Evolutionary conservation across 2,329 filamentous ascomycete genomes (phyloP).

Genomic region (Grosmannia clavigera): DNA sequence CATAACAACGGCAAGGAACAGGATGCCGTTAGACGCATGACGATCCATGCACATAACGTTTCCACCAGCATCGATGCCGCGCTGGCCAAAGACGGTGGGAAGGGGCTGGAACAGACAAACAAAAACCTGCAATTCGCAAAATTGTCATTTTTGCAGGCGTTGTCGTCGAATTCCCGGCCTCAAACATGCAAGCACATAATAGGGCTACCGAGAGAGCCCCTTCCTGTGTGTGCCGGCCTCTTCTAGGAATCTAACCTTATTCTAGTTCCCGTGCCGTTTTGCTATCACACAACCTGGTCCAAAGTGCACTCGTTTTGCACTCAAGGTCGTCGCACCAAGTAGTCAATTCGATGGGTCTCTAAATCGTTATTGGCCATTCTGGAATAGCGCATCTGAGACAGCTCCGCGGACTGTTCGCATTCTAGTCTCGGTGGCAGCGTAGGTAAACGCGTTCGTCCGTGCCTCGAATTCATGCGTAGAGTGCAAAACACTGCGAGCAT

Average conservation of each 20-base stretch:
- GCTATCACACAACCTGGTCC: background rate
- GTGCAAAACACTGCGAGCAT: background rate
- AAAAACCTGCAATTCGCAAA: too few species aligned
- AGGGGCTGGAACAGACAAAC: background rate
- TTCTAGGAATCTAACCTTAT: too few species aligned
- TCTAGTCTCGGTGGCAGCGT: background rate
- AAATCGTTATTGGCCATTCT: background rate
- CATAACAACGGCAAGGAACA: background rate
- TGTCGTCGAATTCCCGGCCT: too few species aligned
- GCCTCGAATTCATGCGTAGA: background rate
- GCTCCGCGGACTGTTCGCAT: too few species aligned
- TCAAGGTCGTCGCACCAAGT: background rate
- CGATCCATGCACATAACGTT: background rate
- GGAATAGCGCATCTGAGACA: background rate
- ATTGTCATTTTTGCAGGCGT: too few species aligned
- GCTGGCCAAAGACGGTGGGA: background rate
- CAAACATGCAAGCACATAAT: too few species aligned
- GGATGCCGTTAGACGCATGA: background rate
- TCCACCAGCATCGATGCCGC: background rate
- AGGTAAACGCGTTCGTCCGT: background rate
- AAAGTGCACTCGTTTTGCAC: background rate
- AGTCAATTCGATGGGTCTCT: background rate
- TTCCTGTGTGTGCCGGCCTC: too few species aligned
- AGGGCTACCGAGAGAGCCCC: too few species aligned
- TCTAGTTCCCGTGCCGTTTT: too few species aligned